These are phyloP conservation scores for Fusarium decemcellulare DNA, from an alignment of 2,329 filamentous ascomycete species.

Conservation along the genomic window DNA sequence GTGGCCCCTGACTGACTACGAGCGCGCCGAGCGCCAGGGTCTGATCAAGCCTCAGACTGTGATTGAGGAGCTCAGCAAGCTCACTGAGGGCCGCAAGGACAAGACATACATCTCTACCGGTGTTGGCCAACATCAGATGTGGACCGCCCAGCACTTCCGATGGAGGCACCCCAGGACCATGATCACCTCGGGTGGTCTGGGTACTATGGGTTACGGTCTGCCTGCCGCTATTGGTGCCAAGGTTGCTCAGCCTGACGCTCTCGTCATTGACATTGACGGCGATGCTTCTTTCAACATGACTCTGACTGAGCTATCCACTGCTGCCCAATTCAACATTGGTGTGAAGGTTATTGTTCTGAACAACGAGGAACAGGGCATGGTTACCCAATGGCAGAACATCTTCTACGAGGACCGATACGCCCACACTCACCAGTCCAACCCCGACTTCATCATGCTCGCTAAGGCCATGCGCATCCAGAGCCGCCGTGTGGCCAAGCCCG, in stretches of 20 bases:
- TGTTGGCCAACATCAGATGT: constrained; percentile 99
- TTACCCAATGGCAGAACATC: constrained; percentile 97
- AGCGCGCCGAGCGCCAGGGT: constrained; percentile 80
- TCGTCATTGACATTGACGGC: constrained; percentile 96
- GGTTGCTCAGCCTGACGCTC: constrained; percentile 80
- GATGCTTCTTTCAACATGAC: constrained; percentile 99
- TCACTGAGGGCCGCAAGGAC: constrained; percentile 85
- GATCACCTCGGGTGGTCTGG: constrained; percentile 96
- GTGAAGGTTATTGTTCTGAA: constrained; percentile 96
- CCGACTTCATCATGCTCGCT: constrained; percentile 94
- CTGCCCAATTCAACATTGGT: constrained; percentile 95
- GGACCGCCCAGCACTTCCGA: constrained; percentile 96
- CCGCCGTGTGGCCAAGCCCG: constrained; percentile 78
- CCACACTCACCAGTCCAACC: constrained; percentile 94
- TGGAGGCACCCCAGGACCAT: constrained; percentile 94
- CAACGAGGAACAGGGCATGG: constrained; percentile 99
- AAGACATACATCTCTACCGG: constrained; percentile 92
- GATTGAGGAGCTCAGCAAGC: constrained; percentile 89
- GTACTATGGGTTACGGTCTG: constrained; percentile 90
- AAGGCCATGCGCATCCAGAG: constrained; percentile 92
- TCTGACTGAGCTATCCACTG: constrained; percentile 92
- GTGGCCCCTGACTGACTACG: constrained; percentile 88
- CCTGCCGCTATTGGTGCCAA: constrained; percentile 97
- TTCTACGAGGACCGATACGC: constrained; percentile 96
- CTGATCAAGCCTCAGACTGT: constrained; percentile 95